phyloP scores from a whole-genome alignment of 1,139 yeast genomes.

The Hyphopichia pseudoburtonii region DNA sequence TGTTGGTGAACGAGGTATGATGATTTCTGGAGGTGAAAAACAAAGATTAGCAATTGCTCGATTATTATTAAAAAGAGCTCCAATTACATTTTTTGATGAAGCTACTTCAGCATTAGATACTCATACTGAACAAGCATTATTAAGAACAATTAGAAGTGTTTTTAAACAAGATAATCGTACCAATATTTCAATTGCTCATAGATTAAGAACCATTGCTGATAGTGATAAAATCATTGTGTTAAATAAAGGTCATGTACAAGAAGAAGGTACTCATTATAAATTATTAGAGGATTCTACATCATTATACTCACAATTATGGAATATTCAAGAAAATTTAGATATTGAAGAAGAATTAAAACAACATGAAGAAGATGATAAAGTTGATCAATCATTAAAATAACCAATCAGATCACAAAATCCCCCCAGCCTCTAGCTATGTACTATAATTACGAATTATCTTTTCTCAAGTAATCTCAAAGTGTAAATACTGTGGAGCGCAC shows the following conservation, averaged over 20 bases:
- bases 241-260: constrained; percentile 74
- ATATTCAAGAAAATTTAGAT: constrained; percentile 82
- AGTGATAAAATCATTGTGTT: constrained; percentile 91
- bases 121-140: constrained; percentile 85
- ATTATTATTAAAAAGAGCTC: constrained; percentile 76
- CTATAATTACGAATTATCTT: no score
- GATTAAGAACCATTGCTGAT: constrained; percentile 91
- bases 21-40: constrained; percentile 98
- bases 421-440: no score
- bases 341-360: constrained; percentile 31
- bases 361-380: constrained; percentile 8
- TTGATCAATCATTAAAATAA: constrained; percentile 18
- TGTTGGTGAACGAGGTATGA: constrained; percentile 98
- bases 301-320: constrained; percentile 80
- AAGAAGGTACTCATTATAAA: constrained; percentile 78
- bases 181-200: constrained; percentile 88
- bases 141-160: constrained; percentile 67
- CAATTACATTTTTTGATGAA: constrained; percentile 93
- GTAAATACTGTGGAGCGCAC: no score
- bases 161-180: constrained; percentile 63
- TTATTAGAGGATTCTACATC: constrained; percentile 56
- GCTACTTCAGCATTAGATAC: constrained; percentile 97
- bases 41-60: constrained; percentile 94
- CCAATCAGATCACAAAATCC: no score
- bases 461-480: no score